Evolutionary conservation across 192 early-diverging fungal species (phyloP).

Genomic region (Rhizophlyctis rosea): DNA sequence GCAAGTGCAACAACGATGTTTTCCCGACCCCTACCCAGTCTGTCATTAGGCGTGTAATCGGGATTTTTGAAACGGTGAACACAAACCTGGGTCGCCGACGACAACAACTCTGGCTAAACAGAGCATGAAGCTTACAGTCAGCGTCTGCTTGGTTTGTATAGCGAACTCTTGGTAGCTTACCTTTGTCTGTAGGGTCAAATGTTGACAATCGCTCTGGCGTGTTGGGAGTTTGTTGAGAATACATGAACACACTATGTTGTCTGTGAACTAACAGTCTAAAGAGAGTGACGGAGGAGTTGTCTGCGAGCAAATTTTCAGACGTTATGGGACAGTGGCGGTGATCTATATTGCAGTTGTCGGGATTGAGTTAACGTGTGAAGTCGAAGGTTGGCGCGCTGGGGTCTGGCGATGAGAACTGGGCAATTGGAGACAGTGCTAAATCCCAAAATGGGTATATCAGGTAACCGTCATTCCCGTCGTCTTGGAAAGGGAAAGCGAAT

Average conservation of each 20-base stretch:
- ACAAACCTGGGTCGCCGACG: conserved; percentile 28
- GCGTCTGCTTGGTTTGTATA: background rate
- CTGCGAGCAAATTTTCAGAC: no score
- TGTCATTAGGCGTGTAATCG: background rate
- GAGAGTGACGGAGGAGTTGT: no score
- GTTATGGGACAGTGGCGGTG: no score
- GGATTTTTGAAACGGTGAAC: background rate
- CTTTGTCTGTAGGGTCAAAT: conserved; percentile 26
- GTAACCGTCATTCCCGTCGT: no score
- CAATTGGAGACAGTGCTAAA: no score
- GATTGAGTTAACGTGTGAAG: no score
- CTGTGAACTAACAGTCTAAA: background rate
- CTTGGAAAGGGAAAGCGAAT: no score
- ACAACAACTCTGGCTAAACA: conserved; percentile 16
- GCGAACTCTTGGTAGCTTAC: background rate
- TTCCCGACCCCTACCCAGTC: conserved; percentile 42
- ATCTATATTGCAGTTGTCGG: no score
- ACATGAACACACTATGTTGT: background rate
- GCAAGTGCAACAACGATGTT: conserved; percentile 49
- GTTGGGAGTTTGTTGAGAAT: background rate
- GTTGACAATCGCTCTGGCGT: conserved; percentile 1
- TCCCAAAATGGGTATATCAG: no score
- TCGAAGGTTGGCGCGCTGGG: no score
- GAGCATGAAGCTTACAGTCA: no score
- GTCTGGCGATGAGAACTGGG: no score